Base-by-base conservation (phyloP, 2,329 filamentous ascomycete genomes). In the Hypoxylon sp. region DNA sequence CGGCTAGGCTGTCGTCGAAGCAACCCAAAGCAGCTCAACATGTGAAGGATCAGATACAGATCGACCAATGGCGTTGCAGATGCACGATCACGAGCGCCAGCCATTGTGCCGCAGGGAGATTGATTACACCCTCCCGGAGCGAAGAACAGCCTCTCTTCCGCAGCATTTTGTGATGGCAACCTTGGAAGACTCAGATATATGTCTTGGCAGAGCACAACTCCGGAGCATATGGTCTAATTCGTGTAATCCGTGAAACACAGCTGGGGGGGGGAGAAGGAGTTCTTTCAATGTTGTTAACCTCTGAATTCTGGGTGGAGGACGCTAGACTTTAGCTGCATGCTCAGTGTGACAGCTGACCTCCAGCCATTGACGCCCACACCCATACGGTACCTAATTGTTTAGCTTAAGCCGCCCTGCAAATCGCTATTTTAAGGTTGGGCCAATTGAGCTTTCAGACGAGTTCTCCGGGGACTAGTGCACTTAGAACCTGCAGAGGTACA, bases 1-100 rank as follows among this genome's bases (percentile, higher is more conserved):
- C 56, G 66, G 50, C 49, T 61, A 64, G 60, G 42, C 44, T 42
- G 64, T 69, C 33, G 53, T 50, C 61, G 45, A 69, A 65, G 67
- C 67, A 69, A 69, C 67, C 60, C 49, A 40, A 49, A 61, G 14
- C 55, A 53, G 30, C 48, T 44, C 22, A 53, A 48, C 55, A 64
- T 64, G 60, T 57, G 60, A 64, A 67, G 60, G 64, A 67, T 69
- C 44, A 33, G 52, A 16, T 36, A 30, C 24, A 61, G 56, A 60
- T 59, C 44, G 51, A n/a, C 67, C 67, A 69, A 69, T 69, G 22
- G 32, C 38, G 57, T 38, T 8, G 36, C 49, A 2, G 22, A 16
- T 14, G 32, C 46, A n/a, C 16, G 24, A 69, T 69, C 67, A 69
- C 67, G 63, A 63, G 67, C 44, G 33, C 53, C 52, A 49, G 33